Conservation (phyloP, 163 green algal species). For the Prototheca cutis region DNA sequence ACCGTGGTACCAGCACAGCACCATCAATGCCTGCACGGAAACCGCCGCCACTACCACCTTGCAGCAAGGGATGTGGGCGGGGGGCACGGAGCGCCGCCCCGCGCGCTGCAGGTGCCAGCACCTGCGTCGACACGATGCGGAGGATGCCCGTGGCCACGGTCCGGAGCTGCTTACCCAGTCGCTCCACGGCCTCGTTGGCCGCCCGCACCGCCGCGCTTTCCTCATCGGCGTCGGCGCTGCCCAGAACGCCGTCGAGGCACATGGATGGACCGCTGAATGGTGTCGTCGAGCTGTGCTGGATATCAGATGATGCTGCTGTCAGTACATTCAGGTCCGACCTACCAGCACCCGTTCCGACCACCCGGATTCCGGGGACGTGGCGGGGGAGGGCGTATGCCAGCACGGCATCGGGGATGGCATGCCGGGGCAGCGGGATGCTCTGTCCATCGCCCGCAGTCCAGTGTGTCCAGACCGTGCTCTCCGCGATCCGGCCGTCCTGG, state of each 20-base stretch:
- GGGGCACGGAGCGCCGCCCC: conserved; percentile 53
- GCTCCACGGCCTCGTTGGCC: conserved; percentile 40
- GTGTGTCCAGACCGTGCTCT: conserved; percentile 65
- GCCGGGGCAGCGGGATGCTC: neutral
- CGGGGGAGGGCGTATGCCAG: conserved; percentile 29
- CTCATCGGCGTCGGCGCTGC: conserved; percentile 26
- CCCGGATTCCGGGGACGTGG: conserved; percentile 33
- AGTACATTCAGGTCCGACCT: no score
- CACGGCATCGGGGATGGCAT: conserved; percentile 8
- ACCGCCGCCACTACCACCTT: no score
- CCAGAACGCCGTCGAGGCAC: conserved; percentile 14
- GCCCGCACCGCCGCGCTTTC: conserved; percentile 18
- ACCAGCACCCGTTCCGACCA: no score
- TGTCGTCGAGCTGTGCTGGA: no score
- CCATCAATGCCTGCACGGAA: conserved; percentile 1
- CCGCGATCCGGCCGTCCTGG: conserved; percentile 64
- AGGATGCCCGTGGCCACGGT: conserved; percentile 34
- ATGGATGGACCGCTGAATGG: no score
- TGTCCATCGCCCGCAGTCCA: neutral
- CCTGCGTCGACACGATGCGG: conserved; percentile 34
- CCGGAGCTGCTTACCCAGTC: conserved; percentile 62
- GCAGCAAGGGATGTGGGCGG: conserved; percentile 54
- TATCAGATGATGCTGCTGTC: no score
- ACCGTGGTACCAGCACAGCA: conserved; percentile 40
- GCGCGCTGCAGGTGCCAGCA: conserved; percentile 39